phyloP scores from a whole-genome alignment of 805 yeast species.

The Kazachstania kunashirensis region DNA sequence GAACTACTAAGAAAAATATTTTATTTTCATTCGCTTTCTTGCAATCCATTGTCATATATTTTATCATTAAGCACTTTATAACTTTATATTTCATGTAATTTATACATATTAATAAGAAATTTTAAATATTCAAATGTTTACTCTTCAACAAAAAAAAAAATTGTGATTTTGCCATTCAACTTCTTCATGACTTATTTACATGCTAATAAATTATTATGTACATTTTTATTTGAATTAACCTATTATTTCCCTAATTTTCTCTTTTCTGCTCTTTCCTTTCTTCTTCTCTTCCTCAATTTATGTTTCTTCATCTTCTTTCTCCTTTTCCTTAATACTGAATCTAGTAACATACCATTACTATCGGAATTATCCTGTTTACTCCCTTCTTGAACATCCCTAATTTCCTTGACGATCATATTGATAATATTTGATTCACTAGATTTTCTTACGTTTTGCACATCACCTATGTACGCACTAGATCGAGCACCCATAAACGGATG shows the following conservation, averaged over 20 bases:
- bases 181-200: neutral
- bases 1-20: slow-evolving; percentile 1
- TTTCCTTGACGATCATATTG: too few species aligned
- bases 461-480: too few species aligned
- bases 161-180: too few species aligned
- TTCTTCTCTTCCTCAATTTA: slow-evolving; percentile 94
- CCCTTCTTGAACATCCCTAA: too few species aligned
- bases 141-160: neutral
- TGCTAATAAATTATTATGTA: neutral
- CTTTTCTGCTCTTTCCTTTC: slow-evolving; percentile 75
- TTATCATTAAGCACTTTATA: slow-evolving; percentile 2
- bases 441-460: too few species aligned
- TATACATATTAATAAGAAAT: neutral
- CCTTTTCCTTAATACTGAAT: slow-evolving; percentile 75
- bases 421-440: too few species aligned
- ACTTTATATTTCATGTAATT: too few species aligned
- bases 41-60: neutral
- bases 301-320: slow-evolving; percentile 96
- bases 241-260: too few species aligned
- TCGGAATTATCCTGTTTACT: neutral
- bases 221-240: too few species aligned
- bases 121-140: neutral
- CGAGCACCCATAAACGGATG: too few species aligned
- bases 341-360: slow-evolving; percentile 32
- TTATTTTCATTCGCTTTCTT: slow-evolving; percentile 1